phyloP scores from a whole-genome alignment of 768 basidiomycete species.

The Pleurotus platypus region DNA sequence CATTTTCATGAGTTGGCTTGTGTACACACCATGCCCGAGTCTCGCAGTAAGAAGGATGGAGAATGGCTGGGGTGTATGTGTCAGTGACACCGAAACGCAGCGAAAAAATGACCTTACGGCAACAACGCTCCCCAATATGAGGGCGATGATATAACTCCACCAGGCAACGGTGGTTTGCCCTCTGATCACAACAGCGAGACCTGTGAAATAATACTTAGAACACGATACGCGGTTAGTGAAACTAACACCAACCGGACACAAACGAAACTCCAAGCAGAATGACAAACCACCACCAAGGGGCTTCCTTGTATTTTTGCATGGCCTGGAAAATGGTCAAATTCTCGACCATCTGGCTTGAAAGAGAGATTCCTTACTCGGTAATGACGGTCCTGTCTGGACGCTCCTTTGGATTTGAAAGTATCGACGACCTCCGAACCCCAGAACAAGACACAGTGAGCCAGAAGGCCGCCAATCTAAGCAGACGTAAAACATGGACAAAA shows the following conservation, averaged over 20 bases:
- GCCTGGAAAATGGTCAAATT: constrained; percentile 23
- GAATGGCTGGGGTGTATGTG: constrained; percentile 35
- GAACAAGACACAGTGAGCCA: constrained; percentile 54
- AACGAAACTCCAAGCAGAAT: constrained; percentile 46
- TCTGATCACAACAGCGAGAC: constrained; percentile 51
- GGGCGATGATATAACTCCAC: constrained; percentile 59
- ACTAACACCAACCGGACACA: constrained; percentile 40
- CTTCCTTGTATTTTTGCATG: constrained; percentile 58
- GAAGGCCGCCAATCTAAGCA: constrained; percentile 54
- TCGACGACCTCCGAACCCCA: constrained; percentile 49
- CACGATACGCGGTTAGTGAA: background rate
- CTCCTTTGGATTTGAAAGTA: constrained; percentile 42
- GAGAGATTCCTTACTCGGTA: constrained; percentile 33
- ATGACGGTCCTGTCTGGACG: constrained; percentile 47
- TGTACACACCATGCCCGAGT: constrained; percentile 57
- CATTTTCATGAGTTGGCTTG: constrained; percentile 65
- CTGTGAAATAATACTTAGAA: constrained; percentile 12
- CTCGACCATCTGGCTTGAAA: background rate
- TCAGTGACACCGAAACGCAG: no score
- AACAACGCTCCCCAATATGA: constrained; percentile 45
- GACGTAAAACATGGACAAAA: background rate
- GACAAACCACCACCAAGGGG: constrained; percentile 60
- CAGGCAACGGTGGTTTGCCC: constrained; percentile 60
- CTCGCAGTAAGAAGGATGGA: constrained; percentile 52
- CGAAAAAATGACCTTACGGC: constrained; percentile 20